Evolutionary conservation across 1,139 yeast genomes (phyloP), one percentile per base, ranked within the genome.

Genomic region (Magnusiomyces tetraspermus): DNA sequence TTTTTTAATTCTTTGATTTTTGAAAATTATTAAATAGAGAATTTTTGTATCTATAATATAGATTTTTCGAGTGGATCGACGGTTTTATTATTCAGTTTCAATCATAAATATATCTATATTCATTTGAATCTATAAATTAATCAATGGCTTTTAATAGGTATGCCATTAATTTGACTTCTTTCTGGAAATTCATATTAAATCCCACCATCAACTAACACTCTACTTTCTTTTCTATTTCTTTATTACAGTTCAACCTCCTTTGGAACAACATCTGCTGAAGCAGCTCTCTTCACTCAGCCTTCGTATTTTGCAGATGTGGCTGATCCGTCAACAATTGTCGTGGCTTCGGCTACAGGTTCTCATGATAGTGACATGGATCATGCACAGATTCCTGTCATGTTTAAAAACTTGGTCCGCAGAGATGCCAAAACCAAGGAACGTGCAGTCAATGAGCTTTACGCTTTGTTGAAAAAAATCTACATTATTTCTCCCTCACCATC

Each of bases 381-480:
- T 52, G 74, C 90, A n/a, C 76, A 77, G 26, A 63, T 85, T 52
- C 77, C 77, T 41, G 74, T 90, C 21, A 72, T 82, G 13, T 85
- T 89, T 72, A 89, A 86, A 64, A 79, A 85, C 17, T 68, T 90
- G 46, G 64, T 83, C 63, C 90, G 89, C 66, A 80, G 85, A 63
- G 96, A 89, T 62, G 76, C 85, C 15, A 82, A 80, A 23, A 92
- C 98, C 0, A 85, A 83, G 63, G 96, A 88, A 61, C 85, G 83
- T 63, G 89, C 95, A 0, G 70, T 88, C 37, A 67, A 61, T 11
- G 95, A 86, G 41, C 68, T 90, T 15, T 28, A 45, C 19, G n/a
- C 48, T 28, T 19, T 63, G 10, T 49, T 54, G 21, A 38, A 38
- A 21, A 38, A 38, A 19, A 38, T 38, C 8, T 38, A 38, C 24